phyloP scores from a whole-genome alignment of 2,329 filamentous ascomycete species.

The Elsinoe batatas region DNA sequence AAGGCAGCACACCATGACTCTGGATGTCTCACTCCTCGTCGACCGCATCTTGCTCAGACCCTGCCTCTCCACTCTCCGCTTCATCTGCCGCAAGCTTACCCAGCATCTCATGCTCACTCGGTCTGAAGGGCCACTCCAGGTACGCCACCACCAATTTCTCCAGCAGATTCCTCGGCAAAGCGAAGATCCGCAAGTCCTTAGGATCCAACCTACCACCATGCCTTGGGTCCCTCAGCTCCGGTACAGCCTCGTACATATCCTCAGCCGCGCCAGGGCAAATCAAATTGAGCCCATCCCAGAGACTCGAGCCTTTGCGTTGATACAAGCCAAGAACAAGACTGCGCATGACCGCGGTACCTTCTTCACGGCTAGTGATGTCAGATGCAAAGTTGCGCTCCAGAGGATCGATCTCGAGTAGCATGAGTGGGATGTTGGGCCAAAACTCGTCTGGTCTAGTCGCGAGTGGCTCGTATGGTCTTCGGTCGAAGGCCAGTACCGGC shows the following conservation, averaged over 20 bases:
- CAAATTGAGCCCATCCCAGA: constrained; percentile 39
- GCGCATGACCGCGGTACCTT: constrained; percentile 20
- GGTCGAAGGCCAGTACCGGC: constrained; percentile 54
- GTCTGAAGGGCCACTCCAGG: constrained; percentile 54
- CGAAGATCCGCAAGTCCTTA: constrained; percentile 37
- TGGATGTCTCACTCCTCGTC: not conserved
- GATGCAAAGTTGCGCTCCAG: constrained; percentile 28
- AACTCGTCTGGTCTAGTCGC: constrained; percentile 50
- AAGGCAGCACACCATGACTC: not conserved
- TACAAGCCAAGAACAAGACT: constrained; percentile 44
- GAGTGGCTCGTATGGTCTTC: constrained; percentile 61
- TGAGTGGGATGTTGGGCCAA: constrained; percentile 49
- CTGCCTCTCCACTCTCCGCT: not conserved
- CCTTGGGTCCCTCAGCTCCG: constrained; percentile 39
- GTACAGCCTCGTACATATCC: constrained; percentile 41
- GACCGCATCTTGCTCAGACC: not conserved
- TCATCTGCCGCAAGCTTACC: no score
- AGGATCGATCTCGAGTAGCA: constrained; percentile 60
- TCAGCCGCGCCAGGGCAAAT: constrained; percentile 53
- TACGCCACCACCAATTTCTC: constrained; percentile 50
- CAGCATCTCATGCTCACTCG: constrained; percentile 15
- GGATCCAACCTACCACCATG: constrained; percentile 38
- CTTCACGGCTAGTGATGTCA: constrained; percentile 19
- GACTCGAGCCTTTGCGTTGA: constrained; percentile 24
- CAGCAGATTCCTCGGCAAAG: constrained; percentile 46